A percentile compares a stretch with the other conserved stretches of the same genome.
phyloP scores from a whole-genome alignment of 2,329 filamentous ascomycete genomes.

The Grosmannia serpens region DNA sequence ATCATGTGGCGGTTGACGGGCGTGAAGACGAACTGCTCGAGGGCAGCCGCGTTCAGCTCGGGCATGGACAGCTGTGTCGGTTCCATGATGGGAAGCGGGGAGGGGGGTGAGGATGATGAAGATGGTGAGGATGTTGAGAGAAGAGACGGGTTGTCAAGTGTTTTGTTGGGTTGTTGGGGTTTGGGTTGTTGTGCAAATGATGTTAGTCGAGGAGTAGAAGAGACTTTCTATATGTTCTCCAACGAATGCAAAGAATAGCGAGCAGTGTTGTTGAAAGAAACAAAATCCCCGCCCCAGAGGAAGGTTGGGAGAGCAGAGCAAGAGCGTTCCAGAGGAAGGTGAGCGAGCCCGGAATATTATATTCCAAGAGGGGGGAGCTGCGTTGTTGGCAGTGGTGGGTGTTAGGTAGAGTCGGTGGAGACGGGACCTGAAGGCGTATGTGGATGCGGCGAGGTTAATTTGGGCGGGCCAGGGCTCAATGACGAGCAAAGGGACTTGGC shows the following conservation, averaged over 20 bases:
- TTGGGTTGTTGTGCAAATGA: background rate
- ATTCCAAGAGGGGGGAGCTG: constrained; percentile 8
- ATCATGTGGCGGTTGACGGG: constrained; percentile 71
- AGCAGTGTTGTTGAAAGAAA: background rate
- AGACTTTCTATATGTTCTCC: background rate
- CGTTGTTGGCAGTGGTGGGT: constrained; percentile 9
- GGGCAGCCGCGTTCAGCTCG: constrained; percentile 59
- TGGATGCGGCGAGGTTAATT: constrained; percentile 11
- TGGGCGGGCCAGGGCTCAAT: constrained; percentile 8
- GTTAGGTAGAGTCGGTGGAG: constrained; percentile 1
- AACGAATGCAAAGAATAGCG: background rate
- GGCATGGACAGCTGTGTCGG: constrained; percentile 34
- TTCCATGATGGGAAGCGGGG: constrained; percentile 25
- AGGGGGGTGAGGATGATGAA: background rate
- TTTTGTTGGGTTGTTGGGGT: background rate
- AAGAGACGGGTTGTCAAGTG: background rate
- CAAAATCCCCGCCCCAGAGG: background rate
- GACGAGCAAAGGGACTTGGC: background rate
- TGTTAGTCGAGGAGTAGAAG: background rate
- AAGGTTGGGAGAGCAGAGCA: constrained; percentile 1
- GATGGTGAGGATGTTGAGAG: background rate
- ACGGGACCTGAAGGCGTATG: constrained; percentile 3
- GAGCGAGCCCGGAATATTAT: constrained; percentile 13
- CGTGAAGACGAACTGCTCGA: constrained; percentile 71
- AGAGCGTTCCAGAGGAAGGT: constrained; percentile 6